These are phyloP conservation scores for Gyrodon lividus DNA, from an alignment of 768 basidiomycete genomes.

Conservation along the genomic window DNA sequence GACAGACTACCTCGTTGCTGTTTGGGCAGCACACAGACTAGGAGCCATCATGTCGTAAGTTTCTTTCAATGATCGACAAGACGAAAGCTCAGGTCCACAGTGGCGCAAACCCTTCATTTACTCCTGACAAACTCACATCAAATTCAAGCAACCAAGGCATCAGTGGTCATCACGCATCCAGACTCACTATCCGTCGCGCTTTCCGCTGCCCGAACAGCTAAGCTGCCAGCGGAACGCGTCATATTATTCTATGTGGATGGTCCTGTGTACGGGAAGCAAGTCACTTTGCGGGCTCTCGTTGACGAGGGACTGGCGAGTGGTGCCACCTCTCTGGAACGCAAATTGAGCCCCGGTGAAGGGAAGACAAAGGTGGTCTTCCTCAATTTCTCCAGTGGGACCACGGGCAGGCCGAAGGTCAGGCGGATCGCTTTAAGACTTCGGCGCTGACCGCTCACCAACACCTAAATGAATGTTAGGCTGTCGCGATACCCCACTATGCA, in stretches of 20 bases:
- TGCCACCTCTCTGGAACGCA: conserved; percentile 47
- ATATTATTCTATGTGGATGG: conserved; percentile 37
- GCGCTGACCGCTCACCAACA: not conserved
- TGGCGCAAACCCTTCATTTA: conserved; percentile 62
- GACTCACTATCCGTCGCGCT: conserved; percentile 42
- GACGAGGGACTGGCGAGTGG: conserved; percentile 43
- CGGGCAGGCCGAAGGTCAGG: conserved; percentile 69
- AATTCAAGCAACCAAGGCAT: conserved; percentile 45
- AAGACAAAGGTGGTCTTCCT: conserved; percentile 70
- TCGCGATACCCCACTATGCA: conserved; percentile 60
- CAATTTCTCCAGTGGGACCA: conserved; percentile 75
- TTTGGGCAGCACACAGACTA: conserved; percentile 56
- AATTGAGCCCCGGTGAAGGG: conserved; percentile 55
- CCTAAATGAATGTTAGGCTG: conserved; percentile 38
- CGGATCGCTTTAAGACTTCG: not conserved
- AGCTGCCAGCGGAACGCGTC: conserved; percentile 44
- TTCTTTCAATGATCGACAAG: not conserved
- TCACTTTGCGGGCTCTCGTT: conserved; percentile 48
- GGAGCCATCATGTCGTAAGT: conserved; percentile 59
- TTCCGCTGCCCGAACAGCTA: conserved; percentile 41
- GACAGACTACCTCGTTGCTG: conserved; percentile 53
- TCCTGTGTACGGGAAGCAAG: conserved; percentile 11
- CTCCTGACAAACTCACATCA: conserved; percentile 60
- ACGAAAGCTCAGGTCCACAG: conserved; percentile 31
- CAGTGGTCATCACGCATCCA: conserved; percentile 50